These are phyloP conservation scores for Penicillium canescens DNA, from an alignment of 495 filamentous ascomycete species.

Conservation along the genomic window DNA sequence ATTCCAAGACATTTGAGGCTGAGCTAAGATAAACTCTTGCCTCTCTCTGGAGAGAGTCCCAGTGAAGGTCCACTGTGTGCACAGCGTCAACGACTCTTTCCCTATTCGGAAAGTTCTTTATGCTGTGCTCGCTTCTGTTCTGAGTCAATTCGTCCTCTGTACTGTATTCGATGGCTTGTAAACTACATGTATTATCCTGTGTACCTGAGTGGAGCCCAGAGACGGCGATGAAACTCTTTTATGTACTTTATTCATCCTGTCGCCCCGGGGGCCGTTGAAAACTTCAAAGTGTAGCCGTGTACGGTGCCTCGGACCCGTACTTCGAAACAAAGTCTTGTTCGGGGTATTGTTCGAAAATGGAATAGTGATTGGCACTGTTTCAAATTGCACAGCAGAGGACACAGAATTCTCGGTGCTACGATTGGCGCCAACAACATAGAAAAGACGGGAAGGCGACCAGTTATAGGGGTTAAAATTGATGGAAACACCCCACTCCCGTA, in stretches of 20 bases:
- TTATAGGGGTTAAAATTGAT: background rate
- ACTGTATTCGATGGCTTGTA: no score
- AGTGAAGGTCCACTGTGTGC: no score
- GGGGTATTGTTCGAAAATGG: no score
- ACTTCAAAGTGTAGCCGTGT: no score
- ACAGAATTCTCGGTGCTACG: background rate
- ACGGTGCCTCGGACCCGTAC: no score
- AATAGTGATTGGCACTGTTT: no score
- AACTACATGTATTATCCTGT: background rate
- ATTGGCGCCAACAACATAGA: background rate
- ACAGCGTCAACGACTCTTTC: background rate
- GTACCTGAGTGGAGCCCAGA: background rate
- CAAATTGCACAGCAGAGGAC: no score
- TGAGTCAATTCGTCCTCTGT: background rate
- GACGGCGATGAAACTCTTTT: no score
- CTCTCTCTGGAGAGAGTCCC: background rate
- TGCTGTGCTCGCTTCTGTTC: background rate
- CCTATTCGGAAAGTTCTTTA: background rate
- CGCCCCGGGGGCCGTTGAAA: no score
- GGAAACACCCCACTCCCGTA: slow-evolving; percentile 12
- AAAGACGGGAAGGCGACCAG: slow-evolving; percentile 6
- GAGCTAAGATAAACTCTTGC: background rate
- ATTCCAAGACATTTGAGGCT: slow-evolving; percentile 8
- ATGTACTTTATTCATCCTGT: no score
- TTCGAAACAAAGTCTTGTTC: no score